A percentile compares a stretch with the other conserved stretches of the same genome.
These are phyloP conservation scores for Triglochin maritima DNA, from an alignment of 106 monocot species.

Conservation along the genomic window DNA sequence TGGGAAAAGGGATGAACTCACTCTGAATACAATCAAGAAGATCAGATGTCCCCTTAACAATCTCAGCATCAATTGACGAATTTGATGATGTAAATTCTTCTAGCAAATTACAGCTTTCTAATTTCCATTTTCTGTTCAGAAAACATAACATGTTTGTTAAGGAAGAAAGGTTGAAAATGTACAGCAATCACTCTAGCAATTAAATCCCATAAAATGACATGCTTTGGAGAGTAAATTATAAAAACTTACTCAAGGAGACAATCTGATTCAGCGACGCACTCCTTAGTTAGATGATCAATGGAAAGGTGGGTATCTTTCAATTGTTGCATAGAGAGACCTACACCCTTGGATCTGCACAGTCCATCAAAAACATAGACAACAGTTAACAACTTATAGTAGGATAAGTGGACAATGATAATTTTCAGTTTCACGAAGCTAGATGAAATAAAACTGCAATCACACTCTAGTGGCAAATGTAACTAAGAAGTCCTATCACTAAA, in stretches of 20 bases:
- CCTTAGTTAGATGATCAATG: constrained; percentile 25
- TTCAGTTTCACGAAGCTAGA: no score
- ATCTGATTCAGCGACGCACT: constrained; percentile 24
- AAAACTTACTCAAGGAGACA: constrained; percentile 28
- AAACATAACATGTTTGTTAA: not conserved
- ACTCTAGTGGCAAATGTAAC: no score
- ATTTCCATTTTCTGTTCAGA: constrained; percentile 29
- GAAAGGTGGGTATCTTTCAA: constrained; percentile 28
- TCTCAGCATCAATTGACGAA: constrained; percentile 18
- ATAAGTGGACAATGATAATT: no score
- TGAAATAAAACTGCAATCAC: no score
- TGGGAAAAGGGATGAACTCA: constrained; percentile 3
- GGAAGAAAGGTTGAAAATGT: not conserved
- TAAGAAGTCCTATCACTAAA: no score
- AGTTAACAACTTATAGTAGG: not conserved
- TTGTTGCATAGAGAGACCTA: constrained; percentile 32
- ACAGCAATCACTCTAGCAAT: not conserved
- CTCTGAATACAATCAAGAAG: constrained; percentile 25
- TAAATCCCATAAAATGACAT: not conserved
- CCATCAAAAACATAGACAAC: not conserved
- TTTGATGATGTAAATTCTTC: constrained; percentile 17
- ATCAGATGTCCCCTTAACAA: constrained; percentile 20
- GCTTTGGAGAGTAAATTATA: not conserved
- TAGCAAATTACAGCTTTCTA: constrained; percentile 16
- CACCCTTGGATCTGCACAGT: constrained; percentile 36